Base-by-base conservation (phyloP, 2,329 filamentous ascomycete genomes). In the Aspergillus sp. region DNA sequence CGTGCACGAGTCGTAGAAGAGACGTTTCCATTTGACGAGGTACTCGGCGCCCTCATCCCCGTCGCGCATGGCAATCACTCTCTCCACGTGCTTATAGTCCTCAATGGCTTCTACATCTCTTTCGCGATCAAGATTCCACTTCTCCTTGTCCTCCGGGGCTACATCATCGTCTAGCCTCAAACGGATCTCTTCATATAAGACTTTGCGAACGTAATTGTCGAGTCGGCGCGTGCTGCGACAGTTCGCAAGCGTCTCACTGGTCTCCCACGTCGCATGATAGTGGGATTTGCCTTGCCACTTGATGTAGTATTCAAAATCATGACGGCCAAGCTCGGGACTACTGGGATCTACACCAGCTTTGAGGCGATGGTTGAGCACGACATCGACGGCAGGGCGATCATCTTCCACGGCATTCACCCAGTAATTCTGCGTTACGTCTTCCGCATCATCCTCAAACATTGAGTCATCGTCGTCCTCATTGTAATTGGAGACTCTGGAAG, bases 231-330 rank as follows among this genome's bases (percentile, higher is more conserved):
- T 87, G 55, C 94, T 93, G 57, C 90, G 89, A 67, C 87, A 88
- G n/a, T 86, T 83, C 20, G 84, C 81, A 23, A 97, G 82, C 17
- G 79, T 82, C 50, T 89, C 86, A 54, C 87, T 87, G 0, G 86
- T 87, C 72, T 97, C 92, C 93, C 94, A 99, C 0, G 91, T 96
- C 52, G 95, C 89, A 76, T 99, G 94, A 62, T 96, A 87, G 69
- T 99, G 91, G 10, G 94, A 96, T 72, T 91, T 90, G 60, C 88
- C 90, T 72, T 97, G 90, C 94, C 95, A 99, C 76, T 99, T 99
- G 73, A 99, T 91, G 61, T 84, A 79, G 64, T 85, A 99, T 66
- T 97, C 91, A 63, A 94, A 97, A 67, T 97, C 89, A 49, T 91
- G 84, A 44, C 71, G 70, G 47, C 62, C 64, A 41, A 73, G 55